Conservation (phyloP, 1,284 basidiomycete genomes). For the Sanghuangporus weigelae region DNA sequence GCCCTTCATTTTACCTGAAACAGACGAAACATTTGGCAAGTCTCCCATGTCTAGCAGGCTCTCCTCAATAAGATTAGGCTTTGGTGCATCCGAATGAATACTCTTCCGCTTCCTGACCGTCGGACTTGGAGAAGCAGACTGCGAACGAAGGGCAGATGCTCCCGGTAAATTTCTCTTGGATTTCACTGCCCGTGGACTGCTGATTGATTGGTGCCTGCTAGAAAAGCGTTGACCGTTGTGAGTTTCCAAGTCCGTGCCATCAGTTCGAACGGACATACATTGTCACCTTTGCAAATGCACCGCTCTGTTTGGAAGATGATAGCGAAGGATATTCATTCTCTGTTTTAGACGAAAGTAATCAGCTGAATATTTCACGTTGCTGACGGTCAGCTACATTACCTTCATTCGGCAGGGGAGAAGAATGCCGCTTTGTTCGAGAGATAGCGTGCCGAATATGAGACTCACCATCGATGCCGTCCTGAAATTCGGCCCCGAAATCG, state of each 20-base stretch:
- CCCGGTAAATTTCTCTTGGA: neutral
- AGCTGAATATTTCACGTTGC: neutral
- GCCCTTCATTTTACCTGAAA: neutral
- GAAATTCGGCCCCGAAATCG: slow-evolving; percentile 11
- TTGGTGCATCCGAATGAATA: neutral
- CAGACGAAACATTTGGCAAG: neutral
- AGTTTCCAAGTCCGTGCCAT: neutral
- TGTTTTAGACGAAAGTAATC: neutral
- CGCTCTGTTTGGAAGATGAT: neutral
- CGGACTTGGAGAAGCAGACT: neutral
- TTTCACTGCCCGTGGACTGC: neutral
- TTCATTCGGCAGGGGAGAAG: neutral
- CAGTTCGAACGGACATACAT: neutral
- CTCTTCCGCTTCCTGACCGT: neutral
- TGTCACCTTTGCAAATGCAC: neutral
- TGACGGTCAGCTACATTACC: neutral
- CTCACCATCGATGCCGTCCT: neutral
- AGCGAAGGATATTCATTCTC: neutral
- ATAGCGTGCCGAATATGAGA: no score
- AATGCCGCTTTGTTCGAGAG: neutral
- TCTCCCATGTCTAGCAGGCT: neutral
- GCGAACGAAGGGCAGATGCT: neutral
- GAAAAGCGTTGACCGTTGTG: neutral
- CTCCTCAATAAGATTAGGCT: neutral
- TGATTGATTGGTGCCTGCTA: neutral